Evolutionary conservation across 768 basidiomycete species (phyloP).

Genomic region (Boletus vinaceobasis): DNA sequence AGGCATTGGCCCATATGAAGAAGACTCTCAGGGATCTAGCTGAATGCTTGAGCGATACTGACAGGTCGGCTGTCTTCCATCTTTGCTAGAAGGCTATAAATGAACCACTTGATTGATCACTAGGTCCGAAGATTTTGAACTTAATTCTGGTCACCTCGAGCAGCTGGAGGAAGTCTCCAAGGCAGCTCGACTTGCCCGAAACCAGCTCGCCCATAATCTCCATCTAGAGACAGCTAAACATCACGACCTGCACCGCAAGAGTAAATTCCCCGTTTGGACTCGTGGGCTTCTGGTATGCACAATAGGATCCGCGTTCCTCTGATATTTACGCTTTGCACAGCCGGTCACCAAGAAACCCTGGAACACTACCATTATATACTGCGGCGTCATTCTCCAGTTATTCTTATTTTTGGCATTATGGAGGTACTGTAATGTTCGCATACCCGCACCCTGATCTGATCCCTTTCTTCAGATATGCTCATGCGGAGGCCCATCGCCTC

Average conservation of each 20-base stretch:
- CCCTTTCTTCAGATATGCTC: conserved; percentile 38
- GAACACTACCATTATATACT: conserved; percentile 34
- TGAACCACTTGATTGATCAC: neutral
- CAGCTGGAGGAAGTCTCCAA: conserved; percentile 53
- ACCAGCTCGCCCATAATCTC: conserved; percentile 42
- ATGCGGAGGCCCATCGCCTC: conserved; percentile 46
- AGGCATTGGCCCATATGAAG: conserved; percentile 57
- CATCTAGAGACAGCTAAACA: conserved; percentile 38
- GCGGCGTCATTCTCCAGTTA: conserved; percentile 42
- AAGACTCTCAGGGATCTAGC: conserved; percentile 56
- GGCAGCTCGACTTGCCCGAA: conserved; percentile 48
- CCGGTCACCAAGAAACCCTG: conserved; percentile 15
- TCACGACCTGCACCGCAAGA: conserved; percentile 34
- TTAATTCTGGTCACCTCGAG: conserved; percentile 45
- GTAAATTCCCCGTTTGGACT: conserved; percentile 35
- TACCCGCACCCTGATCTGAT: conserved; percentile 5
- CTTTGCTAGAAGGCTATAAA: conserved; percentile 3
- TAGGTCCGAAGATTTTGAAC: conserved; percentile 38
- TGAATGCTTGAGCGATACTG: conserved; percentile 53
- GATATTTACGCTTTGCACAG: conserved; percentile 17
- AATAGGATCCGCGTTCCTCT: neutral
- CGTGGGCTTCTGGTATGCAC: conserved; percentile 38
- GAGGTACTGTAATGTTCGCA: conserved; percentile 41
- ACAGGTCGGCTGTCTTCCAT: conserved; percentile 41
- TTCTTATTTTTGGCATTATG: conserved; percentile 51